phyloP scores from a whole-genome alignment of 164 flowering plant genomes.

The Hamamelis virginiana region DNA sequence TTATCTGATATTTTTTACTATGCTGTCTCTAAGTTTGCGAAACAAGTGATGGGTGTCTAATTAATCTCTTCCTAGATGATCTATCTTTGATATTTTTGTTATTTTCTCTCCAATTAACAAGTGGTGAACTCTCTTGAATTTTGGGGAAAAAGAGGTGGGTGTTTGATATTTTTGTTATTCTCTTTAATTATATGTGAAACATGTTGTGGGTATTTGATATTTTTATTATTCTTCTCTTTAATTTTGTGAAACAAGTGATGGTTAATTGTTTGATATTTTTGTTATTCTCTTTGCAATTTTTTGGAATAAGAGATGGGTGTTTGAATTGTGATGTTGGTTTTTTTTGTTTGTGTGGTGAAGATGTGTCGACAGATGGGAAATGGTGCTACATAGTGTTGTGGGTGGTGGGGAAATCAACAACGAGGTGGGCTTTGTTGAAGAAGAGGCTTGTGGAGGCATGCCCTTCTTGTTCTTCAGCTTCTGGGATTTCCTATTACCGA shows the following conservation, averaged over 20 bases:
- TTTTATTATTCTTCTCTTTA: neutral
- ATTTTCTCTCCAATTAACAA: neutral
- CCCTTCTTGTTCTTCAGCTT: constrained; percentile 61
- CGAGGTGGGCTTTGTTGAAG: constrained; percentile 64
- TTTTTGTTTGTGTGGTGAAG: constrained; percentile 31
- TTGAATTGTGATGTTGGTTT: neutral
- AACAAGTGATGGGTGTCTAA: neutral
- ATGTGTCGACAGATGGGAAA: constrained; percentile 72
- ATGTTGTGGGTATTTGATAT: neutral
- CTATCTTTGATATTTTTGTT: neutral
- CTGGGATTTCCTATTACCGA: constrained; percentile 42
- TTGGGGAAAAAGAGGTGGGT: neutral
- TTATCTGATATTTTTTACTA: neutral
- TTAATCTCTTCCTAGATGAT: too few species aligned
- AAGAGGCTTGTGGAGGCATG: constrained; percentile 55
- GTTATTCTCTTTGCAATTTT: neutral
- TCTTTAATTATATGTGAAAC: neutral
- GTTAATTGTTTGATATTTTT: constrained; percentile 3
- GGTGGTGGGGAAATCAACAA: constrained; percentile 46
- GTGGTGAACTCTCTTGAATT: too few species aligned
- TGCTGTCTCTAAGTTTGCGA: neutral
- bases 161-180: neutral
- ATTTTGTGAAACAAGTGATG: neutral
- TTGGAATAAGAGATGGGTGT: neutral
- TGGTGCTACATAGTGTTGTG: constrained; percentile 79